Percentiles rank a stretch among this genome's conserved stretches.
These are phyloP conservation scores for Cladosporium sp. DNA, from an alignment of 2,329 filamentous ascomycete species.

Conservation along the genomic window DNA sequence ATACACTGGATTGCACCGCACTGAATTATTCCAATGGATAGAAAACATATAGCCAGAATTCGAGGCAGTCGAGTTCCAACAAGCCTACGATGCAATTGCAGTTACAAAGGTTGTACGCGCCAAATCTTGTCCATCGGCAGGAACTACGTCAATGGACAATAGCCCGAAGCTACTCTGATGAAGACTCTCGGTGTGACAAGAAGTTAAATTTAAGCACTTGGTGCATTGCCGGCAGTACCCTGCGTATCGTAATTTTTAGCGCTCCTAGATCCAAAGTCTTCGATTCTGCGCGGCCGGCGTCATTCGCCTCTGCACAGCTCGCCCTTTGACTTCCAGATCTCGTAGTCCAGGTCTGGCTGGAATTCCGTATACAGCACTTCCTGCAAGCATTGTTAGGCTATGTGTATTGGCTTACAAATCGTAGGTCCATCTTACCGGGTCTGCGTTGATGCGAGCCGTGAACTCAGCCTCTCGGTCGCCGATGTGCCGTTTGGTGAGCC, in stretches of 20 bases:
- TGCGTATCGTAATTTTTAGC: too few species aligned
- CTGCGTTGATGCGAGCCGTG: constrained; percentile 47
- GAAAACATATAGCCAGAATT: too few species aligned
- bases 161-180: background rate
- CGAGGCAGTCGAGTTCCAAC: too few species aligned
- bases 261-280: too few species aligned
- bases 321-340: constrained; percentile 9
- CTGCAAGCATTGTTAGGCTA: background rate
- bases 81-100: background rate
- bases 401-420: too few species aligned
- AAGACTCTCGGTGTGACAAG: background rate
- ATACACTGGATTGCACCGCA: background rate
- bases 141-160: background rate
- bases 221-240: constrained; percentile 42
- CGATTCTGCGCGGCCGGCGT: background rate
- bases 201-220: too few species aligned
- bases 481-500: constrained; percentile 49
- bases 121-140: background rate
- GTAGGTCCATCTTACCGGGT: constrained; percentile 27
- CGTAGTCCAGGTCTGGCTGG: constrained; percentile 35
- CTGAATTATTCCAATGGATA: background rate
- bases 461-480: constrained; percentile 52
- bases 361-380: constrained; percentile 49
- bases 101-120: background rate
- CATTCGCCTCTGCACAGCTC: constrained; percentile 12